Conservation (phyloP, 176 grass and related monocot genomes). For the Musa troglodytarum region DNA sequence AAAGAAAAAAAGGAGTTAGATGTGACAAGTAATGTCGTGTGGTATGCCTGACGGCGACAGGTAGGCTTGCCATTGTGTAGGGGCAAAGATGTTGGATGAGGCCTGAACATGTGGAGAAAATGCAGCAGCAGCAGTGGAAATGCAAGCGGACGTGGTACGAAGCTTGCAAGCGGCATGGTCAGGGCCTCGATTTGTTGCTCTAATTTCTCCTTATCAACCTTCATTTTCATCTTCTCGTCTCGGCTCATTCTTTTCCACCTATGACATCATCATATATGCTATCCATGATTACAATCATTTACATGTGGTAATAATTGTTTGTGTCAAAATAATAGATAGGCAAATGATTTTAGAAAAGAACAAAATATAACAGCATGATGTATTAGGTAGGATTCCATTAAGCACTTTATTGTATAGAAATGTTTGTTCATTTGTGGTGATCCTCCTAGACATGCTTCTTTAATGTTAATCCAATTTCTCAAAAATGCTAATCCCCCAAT, state of each 20-base stretch:
- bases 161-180: constrained; percentile 38
- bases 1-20: too few relatives aligned
- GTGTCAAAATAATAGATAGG: not conserved
- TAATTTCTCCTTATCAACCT: constrained; percentile 72
- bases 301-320: not conserved
- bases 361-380: too few relatives aligned
- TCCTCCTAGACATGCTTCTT: too few relatives aligned
- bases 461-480: too few relatives aligned
- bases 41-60: constrained; percentile 46
- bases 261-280: constrained; percentile 2
- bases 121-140: constrained; percentile 11
- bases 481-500: too few relatives aligned
- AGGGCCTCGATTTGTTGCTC: constrained; percentile 63
- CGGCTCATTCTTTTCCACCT: constrained; percentile 72
- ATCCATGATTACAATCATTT: not conserved
- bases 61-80: constrained; percentile 50
- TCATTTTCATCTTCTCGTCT: constrained; percentile 62
- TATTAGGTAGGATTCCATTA: too few relatives aligned
- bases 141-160: constrained; percentile 46
- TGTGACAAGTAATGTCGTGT: constrained; percentile 9
- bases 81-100: constrained; percentile 26
- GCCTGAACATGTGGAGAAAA: constrained; percentile 33
- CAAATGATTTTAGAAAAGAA: not conserved
- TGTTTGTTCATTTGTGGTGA: too few relatives aligned
- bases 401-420: too few relatives aligned